These are phyloP conservation scores for Sodiomyces alkalinus DNA, from an alignment of 2,329 filamentous ascomycete genomes.

Conservation along the genomic window DNA sequence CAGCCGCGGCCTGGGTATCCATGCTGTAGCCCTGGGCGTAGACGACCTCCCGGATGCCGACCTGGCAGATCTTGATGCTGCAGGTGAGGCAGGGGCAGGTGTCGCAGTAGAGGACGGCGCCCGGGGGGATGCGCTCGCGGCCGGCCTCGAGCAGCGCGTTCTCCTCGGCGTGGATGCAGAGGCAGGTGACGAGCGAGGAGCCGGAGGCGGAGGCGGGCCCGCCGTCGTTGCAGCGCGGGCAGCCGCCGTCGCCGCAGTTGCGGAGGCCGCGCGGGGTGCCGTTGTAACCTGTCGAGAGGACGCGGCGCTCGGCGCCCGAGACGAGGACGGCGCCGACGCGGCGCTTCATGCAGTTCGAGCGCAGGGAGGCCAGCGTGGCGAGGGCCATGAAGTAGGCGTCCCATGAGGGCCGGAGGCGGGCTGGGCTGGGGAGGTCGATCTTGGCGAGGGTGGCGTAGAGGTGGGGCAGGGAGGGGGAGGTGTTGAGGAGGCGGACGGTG, in stretches of 20 bases:
- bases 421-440: slow-evolving; percentile 62
- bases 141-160: slow-evolving; percentile 93
- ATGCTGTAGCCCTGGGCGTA: slow-evolving; percentile 92
- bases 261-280: slow-evolving; percentile 79
- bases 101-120: slow-evolving; percentile 79
- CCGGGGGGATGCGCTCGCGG: slow-evolving; percentile 71
- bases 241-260: slow-evolving; percentile 91
- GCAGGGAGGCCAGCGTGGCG: slow-evolving; percentile 77
- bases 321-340: slow-evolving; percentile 91
- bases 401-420: slow-evolving; percentile 78
- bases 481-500: slow-evolving; percentile 76
- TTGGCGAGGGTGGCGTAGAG: slow-evolving; percentile 58
- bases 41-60: slow-evolving; percentile 89
- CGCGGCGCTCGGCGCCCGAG: slow-evolving; percentile 52
- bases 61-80: slow-evolving; percentile 96
- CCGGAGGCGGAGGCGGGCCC: slow-evolving; percentile 42
- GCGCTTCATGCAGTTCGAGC: slow-evolving; percentile 97
- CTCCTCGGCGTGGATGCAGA: slow-evolving; percentile 97
- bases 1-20: slow-evolving; percentile 68
- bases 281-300: slow-evolving; percentile 94
- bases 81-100: slow-evolving; percentile 96
- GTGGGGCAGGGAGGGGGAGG: slow-evolving; percentile 53
- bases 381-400: slow-evolving; percentile 97
- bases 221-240: slow-evolving; percentile 69
- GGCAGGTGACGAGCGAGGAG: slow-evolving; percentile 64